Percentiles rank a stretch among this genome's conserved stretches.
Conservation (phyloP, 2,329 filamentous ascomycete genomes). For the Monosporascus sp. region DNA sequence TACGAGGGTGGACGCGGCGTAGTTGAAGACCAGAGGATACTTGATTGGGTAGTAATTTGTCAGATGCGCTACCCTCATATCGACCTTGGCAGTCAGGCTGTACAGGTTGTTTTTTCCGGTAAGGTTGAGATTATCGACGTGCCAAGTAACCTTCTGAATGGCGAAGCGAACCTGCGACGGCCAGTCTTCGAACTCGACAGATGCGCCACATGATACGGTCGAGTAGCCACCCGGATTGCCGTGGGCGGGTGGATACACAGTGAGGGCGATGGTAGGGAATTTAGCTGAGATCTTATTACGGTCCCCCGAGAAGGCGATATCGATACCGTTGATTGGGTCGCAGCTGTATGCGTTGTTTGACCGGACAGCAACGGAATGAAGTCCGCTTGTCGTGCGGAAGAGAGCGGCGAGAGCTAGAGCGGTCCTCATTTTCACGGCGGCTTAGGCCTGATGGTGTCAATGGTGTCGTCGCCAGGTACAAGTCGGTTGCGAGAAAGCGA, state of each 20-base stretch:
- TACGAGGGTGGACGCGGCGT: conserved; percentile 9
- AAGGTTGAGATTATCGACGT: conserved; percentile 6
- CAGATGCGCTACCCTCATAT: conserved; percentile 7
- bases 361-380: conserved; percentile 7
- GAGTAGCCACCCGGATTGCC: conserved; percentile 9
- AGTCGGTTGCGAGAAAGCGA: no score
- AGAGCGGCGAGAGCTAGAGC: not conserved
- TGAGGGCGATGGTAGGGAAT: conserved; percentile 8
- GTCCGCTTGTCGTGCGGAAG: not conserved
- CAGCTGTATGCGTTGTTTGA: conserved; percentile 9
- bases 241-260: conserved; percentile 6
- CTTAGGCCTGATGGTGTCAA: no score
- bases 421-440: not conserved
- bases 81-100: conserved; percentile 8
- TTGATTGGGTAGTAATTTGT: conserved; percentile 8
- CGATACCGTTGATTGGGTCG: conserved; percentile 11
- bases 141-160: conserved; percentile 12
- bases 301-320: conserved; percentile 9
- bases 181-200: conserved; percentile 14
- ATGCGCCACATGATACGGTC: conserved; percentile 8
- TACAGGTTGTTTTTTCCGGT: conserved; percentile 4
- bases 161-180: conserved; percentile 7
- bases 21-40: conserved; percentile 11
- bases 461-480: no score
- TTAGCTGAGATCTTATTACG: conserved; percentile 8